Evolutionary conservation across 2,329 filamentous ascomycete species (phyloP), one percentile per base, ranked within the genome.

Genomic region (Aspergillus aculeatinus): DNA sequence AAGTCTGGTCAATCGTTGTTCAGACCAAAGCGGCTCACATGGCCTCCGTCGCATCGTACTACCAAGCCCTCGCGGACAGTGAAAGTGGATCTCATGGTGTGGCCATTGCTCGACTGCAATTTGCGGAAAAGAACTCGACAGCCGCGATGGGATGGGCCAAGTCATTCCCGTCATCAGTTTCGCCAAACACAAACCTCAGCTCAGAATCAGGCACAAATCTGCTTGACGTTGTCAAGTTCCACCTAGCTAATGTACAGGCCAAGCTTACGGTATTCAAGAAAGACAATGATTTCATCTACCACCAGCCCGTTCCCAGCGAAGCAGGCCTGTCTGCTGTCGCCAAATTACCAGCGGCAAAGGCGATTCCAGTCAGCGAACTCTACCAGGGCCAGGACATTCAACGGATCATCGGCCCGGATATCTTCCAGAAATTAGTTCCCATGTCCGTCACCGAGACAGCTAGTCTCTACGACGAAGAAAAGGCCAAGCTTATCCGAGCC

Each of bases 211-310:
- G 91, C 0, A 70, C 83, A 0, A 82, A 87, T 55, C 78, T 99
- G 39, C 80, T 86, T n/a, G 92, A 96, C 35, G 85, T 96, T 65
- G 88, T 91, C 16, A 96, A 92, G 74, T 86, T 92, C 62, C 94
- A 98, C 68, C 78, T 90, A 29, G 82, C 89, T 0, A 89, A 87
- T 33, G 89, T 96, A 3, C 90, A 96, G 72, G 90, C 94, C 63
- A 93, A 90, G 73, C 80, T 96, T 23, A 81, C 82, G 19, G 88
- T 91, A 62, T 83, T 93, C 53, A 83, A 85, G 67, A 96, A 96
- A 70, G 95, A 99, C 75, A 99, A 99, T 67, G 95, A 99, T 73
- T 98, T 95, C 76, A 96, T 99, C 73, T 99, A 99, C 72, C 95
- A 99, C 73, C 92, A 98, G 68, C 88, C 87, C 1, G 89, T 99